Evolutionary conservation across 2,329 filamentous ascomycete species (phyloP), one percentile per base, ranked within the genome.

Genomic region (Ophiostoma tasmaniense): DNA sequence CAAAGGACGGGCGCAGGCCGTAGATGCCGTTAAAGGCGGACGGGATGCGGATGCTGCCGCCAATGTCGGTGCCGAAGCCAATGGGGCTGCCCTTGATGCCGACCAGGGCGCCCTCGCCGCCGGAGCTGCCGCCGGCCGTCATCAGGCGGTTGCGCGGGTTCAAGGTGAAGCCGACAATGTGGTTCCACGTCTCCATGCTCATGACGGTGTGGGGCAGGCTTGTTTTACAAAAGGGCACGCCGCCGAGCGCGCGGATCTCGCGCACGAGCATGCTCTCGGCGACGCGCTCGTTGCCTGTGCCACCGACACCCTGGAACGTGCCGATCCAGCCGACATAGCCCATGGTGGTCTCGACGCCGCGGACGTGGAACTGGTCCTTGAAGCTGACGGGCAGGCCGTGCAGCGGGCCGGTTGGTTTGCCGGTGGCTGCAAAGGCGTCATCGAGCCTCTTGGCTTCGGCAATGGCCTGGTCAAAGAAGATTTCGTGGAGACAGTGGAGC

Each of bases 371-470:
- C 70, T 81, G 80, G 72, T 83, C 81, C 71, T 83, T 83, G 39
- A 83, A 72, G 66, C 80, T 82, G 20, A 83, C 73, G 0, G 85
- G 85, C 1, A 88, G 75, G 28, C 78, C 79, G 69, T 79, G 78
- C 2, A 80, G 73, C 14, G 79, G 77, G 0, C 78, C 79, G 17
- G 77, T 35, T 2, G 77, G 73, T 42, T 73, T 75, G 52, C 73
- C 73, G 67, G 76, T 71, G 20, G 72, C 70, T 20, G 72, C 71
- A 11, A 77, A 73, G 61, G 76, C 74, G 8, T 71, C 68, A 70
- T 80, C 78, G 22, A 80, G 75, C 52, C 71, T 73, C 55, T 70
- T 69, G 4, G 78, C 78, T 1, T 75, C 73, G 66, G 73, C 70
- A 33, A 80, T 73, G 17, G 78, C 77, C 67, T 72, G 68, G 33